Base-by-base conservation (phyloP, 208 protist species). In the Acanthamoeba lenticulata region DNA sequence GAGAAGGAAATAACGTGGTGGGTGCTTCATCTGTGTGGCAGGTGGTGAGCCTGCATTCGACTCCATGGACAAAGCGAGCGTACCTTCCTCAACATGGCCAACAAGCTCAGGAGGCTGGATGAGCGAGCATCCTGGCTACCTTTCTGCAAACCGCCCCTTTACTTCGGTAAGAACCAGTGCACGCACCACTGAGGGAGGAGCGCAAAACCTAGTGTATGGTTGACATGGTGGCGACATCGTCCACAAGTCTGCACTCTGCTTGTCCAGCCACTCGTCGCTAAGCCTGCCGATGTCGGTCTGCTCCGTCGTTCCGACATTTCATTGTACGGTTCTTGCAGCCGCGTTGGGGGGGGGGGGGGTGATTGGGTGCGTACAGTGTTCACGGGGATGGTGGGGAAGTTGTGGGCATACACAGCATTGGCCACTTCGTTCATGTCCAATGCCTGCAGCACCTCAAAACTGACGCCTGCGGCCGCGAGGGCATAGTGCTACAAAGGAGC, bases 391-490 rank as follows among this genome's bases (percentile, higher is more conserved):
- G 67, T n/a, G 38, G 67, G 67, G 36, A 88, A 88, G 47, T 88
- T 88, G 29, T 49, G 44, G 5, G 42, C 27, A n/a, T 88, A 88
- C 9, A 88, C 79, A 7, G 5, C n/a, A 40, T 88, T 88, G 79
- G 79, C 79, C 27, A 88, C 79, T 57, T 88, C 45, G 79, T 88
- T 88, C 79, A 88, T 88, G n/a, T 88, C 79, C 6, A 88, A 32
- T 49, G 79, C 79, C 19, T 88, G 79, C 36, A 88, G 45, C 45
- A 88, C 79, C n/a, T 49, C 47, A 27, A 29, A 49, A 11, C 17
- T 32, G 6, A 88, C 36, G 21, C 79, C 79, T 11, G 79, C 15
- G 3, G 5, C 29, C 24, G 2, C 15, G 15, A 88, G 47, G 32
- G 79, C 40, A 60, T 88, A 88, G 40, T 60, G 79, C 79, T 88